phyloP scores from a whole-genome alignment of 176 grass and related monocot genomes.

The Urochloa ruziziensis region DNA sequence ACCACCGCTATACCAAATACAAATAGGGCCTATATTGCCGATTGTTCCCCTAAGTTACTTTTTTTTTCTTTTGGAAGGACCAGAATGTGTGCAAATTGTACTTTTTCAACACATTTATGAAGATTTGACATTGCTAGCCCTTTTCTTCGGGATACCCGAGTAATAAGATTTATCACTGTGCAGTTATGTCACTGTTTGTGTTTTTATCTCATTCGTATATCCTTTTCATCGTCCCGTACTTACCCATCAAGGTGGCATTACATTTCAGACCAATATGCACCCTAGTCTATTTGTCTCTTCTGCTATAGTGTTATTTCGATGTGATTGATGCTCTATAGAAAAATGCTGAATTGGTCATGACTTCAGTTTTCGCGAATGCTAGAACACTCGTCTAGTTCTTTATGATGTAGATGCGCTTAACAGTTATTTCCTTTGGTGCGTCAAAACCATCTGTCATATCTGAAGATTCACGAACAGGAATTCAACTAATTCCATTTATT shows the following conservation, averaged over 20 bases:
- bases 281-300: not conserved
- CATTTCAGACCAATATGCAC: not conserved
- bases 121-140: no score
- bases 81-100: no score
- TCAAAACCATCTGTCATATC: not conserved
- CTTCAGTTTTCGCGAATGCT: not conserved
- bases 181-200: no score
- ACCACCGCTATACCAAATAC: no score
- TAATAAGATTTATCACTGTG: no score
- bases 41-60: no score
- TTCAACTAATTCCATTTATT: not conserved
- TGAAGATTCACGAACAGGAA: not conserved
- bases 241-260: not conserved
- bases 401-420: not conserved
- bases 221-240: not conserved
- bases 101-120: no score
- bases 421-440: not conserved
- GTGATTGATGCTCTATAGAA: not conserved
- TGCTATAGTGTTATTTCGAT: not conserved
- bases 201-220: not conserved
- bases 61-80: no score
- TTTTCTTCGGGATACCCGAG: no score
- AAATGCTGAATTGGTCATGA: not conserved
- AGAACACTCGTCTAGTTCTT: not conserved
- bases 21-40: no score